phyloP scores from a whole-genome alignment of 129 eudicot species.

The Flaveria sonorensis region DNA sequence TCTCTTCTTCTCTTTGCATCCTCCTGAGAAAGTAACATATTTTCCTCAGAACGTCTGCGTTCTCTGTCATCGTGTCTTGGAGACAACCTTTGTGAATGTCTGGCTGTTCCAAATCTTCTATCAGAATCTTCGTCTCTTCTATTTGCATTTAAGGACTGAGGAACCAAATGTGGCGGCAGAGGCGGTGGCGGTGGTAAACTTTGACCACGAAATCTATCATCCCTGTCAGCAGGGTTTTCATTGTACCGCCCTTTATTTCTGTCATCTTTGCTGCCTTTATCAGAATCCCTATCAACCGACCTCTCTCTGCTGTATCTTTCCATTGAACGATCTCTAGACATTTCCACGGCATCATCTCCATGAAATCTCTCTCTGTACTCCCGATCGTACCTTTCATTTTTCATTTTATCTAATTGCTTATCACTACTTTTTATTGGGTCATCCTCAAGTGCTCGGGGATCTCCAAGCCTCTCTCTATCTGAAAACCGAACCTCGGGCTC shows the following conservation, averaged over 20 bases:
- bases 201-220: slow-evolving; percentile 82
- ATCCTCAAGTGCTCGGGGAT: slow-evolving; percentile 45
- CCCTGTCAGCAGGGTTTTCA: slow-evolving; percentile 65
- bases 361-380: slow-evolving; percentile 71
- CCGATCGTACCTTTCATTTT: slow-evolving; percentile 76
- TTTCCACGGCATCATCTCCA: slow-evolving; percentile 67
- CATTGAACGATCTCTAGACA: slow-evolving; percentile 78
- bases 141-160: slow-evolving; percentile 68
- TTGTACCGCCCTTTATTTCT: slow-evolving; percentile 61
- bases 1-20: slow-evolving; percentile 89
- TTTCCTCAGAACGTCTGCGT: slow-evolving; percentile 90
- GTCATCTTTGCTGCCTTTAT: slow-evolving; percentile 76
- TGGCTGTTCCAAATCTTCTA: slow-evolving; percentile 67
- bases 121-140: slow-evolving; percentile 90
- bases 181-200: slow-evolving; percentile 98
- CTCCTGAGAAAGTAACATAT: slow-evolving; percentile 55
- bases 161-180: slow-evolving; percentile 80
- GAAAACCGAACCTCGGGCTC: slow-evolving; percentile 64
- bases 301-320: slow-evolving; percentile 91
- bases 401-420: slow-evolving; percentile 54
- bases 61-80: slow-evolving; percentile 97
- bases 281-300: slow-evolving; percentile 75
- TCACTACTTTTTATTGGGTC: slow-evolving; percentile 36
- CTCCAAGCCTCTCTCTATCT: slow-evolving; percentile 62
- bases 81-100: slow-evolving; percentile 83